Percentiles rank a stretch among this genome's conserved stretches.
phyloP scores from a whole-genome alignment of 2,329 filamentous ascomycete species.

The Myriosclerotinia scirpicola region DNA sequence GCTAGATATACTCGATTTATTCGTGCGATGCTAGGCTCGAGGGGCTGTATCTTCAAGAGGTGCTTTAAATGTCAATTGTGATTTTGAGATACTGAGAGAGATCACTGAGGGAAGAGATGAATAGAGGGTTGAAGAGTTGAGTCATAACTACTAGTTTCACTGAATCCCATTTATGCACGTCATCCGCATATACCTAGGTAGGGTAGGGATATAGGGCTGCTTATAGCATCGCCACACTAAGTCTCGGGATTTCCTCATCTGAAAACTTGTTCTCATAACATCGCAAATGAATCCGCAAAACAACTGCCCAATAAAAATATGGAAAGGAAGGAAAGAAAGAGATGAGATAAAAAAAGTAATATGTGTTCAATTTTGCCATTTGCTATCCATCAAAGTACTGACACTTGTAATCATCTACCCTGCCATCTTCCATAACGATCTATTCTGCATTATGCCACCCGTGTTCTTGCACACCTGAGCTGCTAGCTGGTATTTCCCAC shows the following conservation, averaged over 20 bases:
- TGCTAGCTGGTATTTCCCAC: conserved; percentile 9
- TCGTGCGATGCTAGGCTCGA: not conserved
- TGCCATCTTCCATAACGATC: not conserved
- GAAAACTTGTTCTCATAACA: too few species aligned
- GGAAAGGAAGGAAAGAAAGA: not conserved
- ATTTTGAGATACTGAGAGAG: not conserved
- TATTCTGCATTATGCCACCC: not conserved
- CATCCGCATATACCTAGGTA: too few species aligned
- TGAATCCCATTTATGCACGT: conserved; percentile 1
- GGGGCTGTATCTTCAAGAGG: not conserved
- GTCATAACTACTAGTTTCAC: not conserved
- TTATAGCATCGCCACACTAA: too few species aligned
- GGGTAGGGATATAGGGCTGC: not conserved
- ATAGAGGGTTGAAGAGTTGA: not conserved
- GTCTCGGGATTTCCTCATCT: not conserved
- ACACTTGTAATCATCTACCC: not conserved
- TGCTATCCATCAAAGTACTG: not conserved
- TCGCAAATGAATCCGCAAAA: too few species aligned
- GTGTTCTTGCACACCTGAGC: conserved; percentile 6
- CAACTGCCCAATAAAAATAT: accelerated
- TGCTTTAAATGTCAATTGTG: not conserved
- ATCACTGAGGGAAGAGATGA: not conserved
- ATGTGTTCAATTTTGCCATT: not conserved
- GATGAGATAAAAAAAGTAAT: not conserved
- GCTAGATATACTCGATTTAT: not conserved